Evolutionary conservation across 192 early-diverging fungal genomes (phyloP), one percentile per base, ranked within the genome.

Genomic region (Umbelopsis sp.): DNA sequence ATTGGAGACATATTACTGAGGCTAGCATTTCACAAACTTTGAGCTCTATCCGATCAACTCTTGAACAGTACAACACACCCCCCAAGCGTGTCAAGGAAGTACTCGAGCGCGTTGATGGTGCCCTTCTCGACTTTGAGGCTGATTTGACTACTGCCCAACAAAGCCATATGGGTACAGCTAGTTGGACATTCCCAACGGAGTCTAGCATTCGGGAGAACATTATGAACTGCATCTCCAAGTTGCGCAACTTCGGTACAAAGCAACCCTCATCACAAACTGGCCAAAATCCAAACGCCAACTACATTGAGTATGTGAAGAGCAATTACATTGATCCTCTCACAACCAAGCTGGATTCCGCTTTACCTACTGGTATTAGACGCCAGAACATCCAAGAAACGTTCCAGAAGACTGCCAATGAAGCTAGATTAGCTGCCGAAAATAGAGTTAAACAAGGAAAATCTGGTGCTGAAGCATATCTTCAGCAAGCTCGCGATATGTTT

Each of bases 1-100:
- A 62, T 34, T 62, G 56, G 56, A 62, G 56, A 62, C 56, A 62
- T 62, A 62, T 62, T 26, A 62, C 56, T 17, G 56, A 62, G 56
- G 56, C 56, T 29, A 62, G 56, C 20, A 62, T 62, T 34, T 62
- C 56, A 4, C 56, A 62, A 62, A 62, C 56, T 17, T 32, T 62
- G 5, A 32, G 12, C 26, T 62, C 56, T 20, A 62, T 62, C 16
- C 26, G 29, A 14, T 11, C 14, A 2, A 62, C 56, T 14, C 29
- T 62, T 3, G 56, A 62, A 34, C 17, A 29, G 0, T 12, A 62
- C 56, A 62, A 62, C 14, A 32, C n/a, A 11, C 29, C 56, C 17
- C 56, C 56, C 31, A 62, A 62, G 56, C 56, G 31, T 4, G 56
- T 62, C 12, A 62, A 62, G 31, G 56, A 29, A 1, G 17, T 62